phyloP scores from a whole-genome alignment of 306 rosid species.

The Lathyrus sativus region DNA sequence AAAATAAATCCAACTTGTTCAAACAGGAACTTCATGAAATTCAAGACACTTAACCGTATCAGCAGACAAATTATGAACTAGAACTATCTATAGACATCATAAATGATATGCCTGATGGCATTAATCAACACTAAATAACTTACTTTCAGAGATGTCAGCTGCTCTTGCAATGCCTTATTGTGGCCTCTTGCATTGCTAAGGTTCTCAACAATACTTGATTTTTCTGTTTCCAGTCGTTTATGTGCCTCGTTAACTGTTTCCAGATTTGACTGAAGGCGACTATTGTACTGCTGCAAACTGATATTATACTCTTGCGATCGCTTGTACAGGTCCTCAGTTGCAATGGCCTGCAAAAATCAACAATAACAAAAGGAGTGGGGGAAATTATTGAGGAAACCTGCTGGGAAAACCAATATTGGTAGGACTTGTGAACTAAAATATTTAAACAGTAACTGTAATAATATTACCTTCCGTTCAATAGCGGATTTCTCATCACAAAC shows the following conservation, averaged over 20 bases:
- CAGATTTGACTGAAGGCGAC: slow-evolving; percentile 77
- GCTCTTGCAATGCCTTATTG: slow-evolving; percentile 83
- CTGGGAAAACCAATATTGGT: neutral
- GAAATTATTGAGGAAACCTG: neutral
- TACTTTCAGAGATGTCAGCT: slow-evolving; percentile 70
- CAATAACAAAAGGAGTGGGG: neutral
- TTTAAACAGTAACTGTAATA: slow-evolving; percentile 11
- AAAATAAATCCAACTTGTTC: neutral
- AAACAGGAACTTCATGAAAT: neutral
- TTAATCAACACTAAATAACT: slow-evolving; percentile 10
- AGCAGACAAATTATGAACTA: neutral
- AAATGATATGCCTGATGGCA: neutral
- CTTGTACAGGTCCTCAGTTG: slow-evolving; percentile 74
- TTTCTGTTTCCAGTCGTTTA: slow-evolving; percentile 75
- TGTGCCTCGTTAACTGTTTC: slow-evolving; percentile 59
- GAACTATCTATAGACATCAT: neutral
- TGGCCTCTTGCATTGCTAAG: slow-evolving; percentile 82
- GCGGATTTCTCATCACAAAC: slow-evolving; percentile 59
- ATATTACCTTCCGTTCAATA: slow-evolving; percentile 70
- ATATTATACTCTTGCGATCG: slow-evolving; percentile 83
- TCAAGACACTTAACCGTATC: slow-evolving; percentile 9
- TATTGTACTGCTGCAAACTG: slow-evolving; percentile 76
- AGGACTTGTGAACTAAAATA: neutral
- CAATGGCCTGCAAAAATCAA: slow-evolving; percentile 59
- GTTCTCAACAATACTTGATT: slow-evolving; percentile 74